Evolutionary conservation across 768 basidiomycete genomes (phyloP), one percentile per base, ranked within the genome.

Genomic region (Boletus coccyginus): DNA sequence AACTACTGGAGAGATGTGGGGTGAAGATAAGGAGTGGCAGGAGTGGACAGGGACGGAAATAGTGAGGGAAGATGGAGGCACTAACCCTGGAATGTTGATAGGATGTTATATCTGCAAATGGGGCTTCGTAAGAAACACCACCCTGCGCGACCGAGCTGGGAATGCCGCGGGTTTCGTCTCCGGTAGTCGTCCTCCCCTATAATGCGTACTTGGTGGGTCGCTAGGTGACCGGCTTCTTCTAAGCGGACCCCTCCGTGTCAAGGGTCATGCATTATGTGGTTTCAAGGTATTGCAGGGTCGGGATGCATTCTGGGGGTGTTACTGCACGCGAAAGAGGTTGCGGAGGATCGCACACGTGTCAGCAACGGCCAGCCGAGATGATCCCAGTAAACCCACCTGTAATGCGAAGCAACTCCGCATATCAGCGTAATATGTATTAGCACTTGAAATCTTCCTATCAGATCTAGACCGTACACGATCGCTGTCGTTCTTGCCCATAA

Each of bases 61-160:
- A 33, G 44, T n/a, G 38, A 17, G 45, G 52, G 29, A 31, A 27
- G 24, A 42, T 40, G 42, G 53, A 12, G 46, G 14, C 19, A 27
- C 33, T 4, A 32, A 32, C 24, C 19, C 24, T 35, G n/a, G 3
- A 39, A 6, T 12, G 39, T 17, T 21, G 17, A 32, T 29, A 7
- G 19, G 49, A 47, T 55, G 43, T 68, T 66, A 62, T 68, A 66
- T 68, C 54, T 55, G 56, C 57, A 57, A 60, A 51, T 52, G 54
- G 57, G 35, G 31, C 46, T 62, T 36, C 56, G 43, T 36, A 54
- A 55, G 58, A 46, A n/a, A 48, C 43, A 46, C 17, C 43, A 17
- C 36, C 43, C 47, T 44, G 41, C 14, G 24, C n/a, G 21, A 53
- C 47, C 27, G 24, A 63, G 56, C 59, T 67, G 65, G 62, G 65